phyloP scores from a whole-genome alignment of 2,329 filamentous ascomycete species.

The Emergomyces pasteurianus region DNA sequence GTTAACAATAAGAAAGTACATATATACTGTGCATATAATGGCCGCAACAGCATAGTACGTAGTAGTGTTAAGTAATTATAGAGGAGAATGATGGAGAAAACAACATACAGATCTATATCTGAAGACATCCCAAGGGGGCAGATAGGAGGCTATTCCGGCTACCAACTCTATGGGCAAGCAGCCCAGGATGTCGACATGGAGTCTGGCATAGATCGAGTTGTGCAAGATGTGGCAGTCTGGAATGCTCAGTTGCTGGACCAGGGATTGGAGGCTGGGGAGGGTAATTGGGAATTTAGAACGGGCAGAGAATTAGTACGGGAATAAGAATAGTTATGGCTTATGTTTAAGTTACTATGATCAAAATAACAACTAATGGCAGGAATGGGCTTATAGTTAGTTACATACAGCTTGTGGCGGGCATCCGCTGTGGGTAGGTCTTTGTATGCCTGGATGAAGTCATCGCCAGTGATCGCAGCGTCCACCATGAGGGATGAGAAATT shows the following conservation, averaged over 20 bases:
- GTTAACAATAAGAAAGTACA: neutral
- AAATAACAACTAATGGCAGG: no score
- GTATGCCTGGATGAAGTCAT: constrained; percentile 13
- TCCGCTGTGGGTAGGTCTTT: constrained; percentile 11
- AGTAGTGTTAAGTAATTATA: no score
- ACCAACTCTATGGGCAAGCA: constrained; percentile 23
- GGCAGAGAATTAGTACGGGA: neutral
- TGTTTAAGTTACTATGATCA: no score
- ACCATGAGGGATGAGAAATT: neutral
- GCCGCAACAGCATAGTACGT: no score
- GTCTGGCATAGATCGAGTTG: constrained; percentile 11
- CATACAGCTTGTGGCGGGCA: constrained; percentile 15
- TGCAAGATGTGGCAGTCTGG: constrained; percentile 24
- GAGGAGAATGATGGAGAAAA: no score
- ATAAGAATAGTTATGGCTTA: no score
- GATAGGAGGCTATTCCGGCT: constrained; percentile 15
- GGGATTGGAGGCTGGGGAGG: constrained; percentile 16
- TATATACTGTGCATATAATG: no score
- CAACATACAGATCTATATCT: constrained; percentile 18
- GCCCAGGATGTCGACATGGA: constrained; percentile 24
- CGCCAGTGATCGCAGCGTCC: neutral
- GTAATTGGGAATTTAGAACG: neutral
- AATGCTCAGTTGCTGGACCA: constrained; percentile 18
- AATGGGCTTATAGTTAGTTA: no score
- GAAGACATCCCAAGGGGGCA: constrained; percentile 20